Evolutionary conservation across 1,139 yeast genomes (phyloP), one percentile per base, ranked within the genome.

Genomic region (Suhomyces chickasaworum): DNA sequence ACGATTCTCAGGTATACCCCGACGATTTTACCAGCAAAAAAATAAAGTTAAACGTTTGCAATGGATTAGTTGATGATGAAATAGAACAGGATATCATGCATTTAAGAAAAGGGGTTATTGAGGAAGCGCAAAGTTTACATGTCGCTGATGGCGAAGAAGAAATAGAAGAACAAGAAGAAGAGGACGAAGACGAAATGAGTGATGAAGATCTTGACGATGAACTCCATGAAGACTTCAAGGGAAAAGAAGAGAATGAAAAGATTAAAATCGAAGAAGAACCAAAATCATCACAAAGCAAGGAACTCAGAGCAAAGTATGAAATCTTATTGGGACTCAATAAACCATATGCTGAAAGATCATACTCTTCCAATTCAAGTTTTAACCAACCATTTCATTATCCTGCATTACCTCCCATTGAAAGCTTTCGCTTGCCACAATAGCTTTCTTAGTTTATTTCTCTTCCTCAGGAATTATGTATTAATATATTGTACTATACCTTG

Each of bases 391-490:
- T 52, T 34, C 41, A 44, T 8, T 50, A 37, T 31, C 62, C 60
- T 33, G 55, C 55, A 30, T 45, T 64, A 30, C 70, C 69, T 10
- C 68, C 69, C 3, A 44, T 65, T 31, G 68, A 65, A 36, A 57
- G 51, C 22, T 65, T 65, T 39, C 66, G 29, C 6, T 13, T 36
- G 7, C 40, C 37, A 27, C 37, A 39, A 21, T 39, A 25, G 39
- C n/a, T 7, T 33, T 20, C 18, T 18, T 6, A 13, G 9, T 36
- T 41, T 64, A 31, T 27, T 37, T 37, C 39, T 34, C 34, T 30
- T 27, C 37, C 4, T 29, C 20, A 10, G 29, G 39, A 34, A 33
- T 35, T 41, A 41, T 46, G 49, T 46, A 42, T 47, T 44, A 47
- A 34, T 41, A 44, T 12, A 25, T 39, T 29, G 16, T 21, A 25